A percentile compares a stretch with the other conserved stretches of the same genome.
phyloP scores from a whole-genome alignment of 176 grass and related monocot species.

The maize (Zea mays) region Zm-B73-REFERENCE-NAM-5.0 NC_050101.1:127200501-127201000 shows the following conservation, averaged over 20 bases:
- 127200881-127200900: neutral
- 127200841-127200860: neutral
- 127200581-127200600: slow-evolving; percentile 55
- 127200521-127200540: slow-evolving; percentile 80
- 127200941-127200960: neutral
- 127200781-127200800: slow-evolving; percentile 23
- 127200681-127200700: slow-evolving; percentile 17
- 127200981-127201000: neutral
- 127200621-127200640: neutral
- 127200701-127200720: slow-evolving; percentile 28
- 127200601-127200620: slow-evolving; percentile 35
- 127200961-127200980: neutral
- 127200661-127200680: neutral
- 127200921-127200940: neutral
- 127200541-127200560: slow-evolving; percentile 82
- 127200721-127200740: slow-evolving; percentile 25
- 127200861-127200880: neutral
- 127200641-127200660: slow-evolving; percentile 11
- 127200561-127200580: slow-evolving; percentile 81
- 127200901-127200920: neutral
- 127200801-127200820: neutral
- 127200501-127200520: slow-evolving; percentile 87
- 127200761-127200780: slow-evolving; percentile 27
- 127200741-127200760: slow-evolving; percentile 27
- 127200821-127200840: slow-evolving; percentile 11